A percentile compares a stretch with the other conserved stretches of the same genome.
phyloP scores from a whole-genome alignment of 2,329 filamentous ascomycete genomes.

The Penicillium digitatum region DNA sequence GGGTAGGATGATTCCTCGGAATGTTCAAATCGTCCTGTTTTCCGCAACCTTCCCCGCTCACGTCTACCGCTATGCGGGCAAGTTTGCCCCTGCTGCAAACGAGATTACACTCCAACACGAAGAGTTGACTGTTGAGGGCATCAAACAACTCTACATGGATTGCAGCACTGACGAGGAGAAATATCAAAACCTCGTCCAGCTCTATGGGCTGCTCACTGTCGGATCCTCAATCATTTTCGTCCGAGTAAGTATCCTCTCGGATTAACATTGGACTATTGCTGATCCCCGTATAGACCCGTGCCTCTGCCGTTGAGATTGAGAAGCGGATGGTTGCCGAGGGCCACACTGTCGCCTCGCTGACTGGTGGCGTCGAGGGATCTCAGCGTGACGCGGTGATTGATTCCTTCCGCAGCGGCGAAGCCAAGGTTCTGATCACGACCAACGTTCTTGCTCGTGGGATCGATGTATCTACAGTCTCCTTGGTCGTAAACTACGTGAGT shows the following conservation, averaged over 20 bases:
- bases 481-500: conserved; percentile 91
- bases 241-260: conserved; percentile 55
- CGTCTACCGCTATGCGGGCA: conserved; percentile 76
- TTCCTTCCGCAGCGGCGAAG: conserved; percentile 77
- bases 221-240: conserved; percentile 98
- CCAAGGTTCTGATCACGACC: conserved; percentile 96
- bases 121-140: conserved; percentile 92
- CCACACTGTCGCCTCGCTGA: conserved; percentile 85
- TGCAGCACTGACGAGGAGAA: conserved; percentile 78
- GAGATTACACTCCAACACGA: conserved; percentile 82
- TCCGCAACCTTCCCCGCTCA: conserved; percentile 89
- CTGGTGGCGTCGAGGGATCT: conserved; percentile 77
- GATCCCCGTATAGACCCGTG: conserved; percentile 61
- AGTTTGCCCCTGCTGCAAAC: conserved; percentile 82
- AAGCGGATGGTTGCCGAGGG: conserved; percentile 80
- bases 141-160: conserved; percentile 97
- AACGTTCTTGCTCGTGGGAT: conserved; percentile 96
- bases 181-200: conserved; percentile 81
- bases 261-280: conserved; percentile 9
- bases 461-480: conserved; percentile 84
- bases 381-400: conserved; percentile 82
- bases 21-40: conserved; percentile 86
- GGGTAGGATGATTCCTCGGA: conserved; percentile 65
- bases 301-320: conserved; percentile 81
- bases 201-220: conserved; percentile 94